Evolutionary conservation across 768 basidiomycete genomes (phyloP), one percentile per base, ranked within the genome.

Genomic region (Rhizopogon salebrosus): DNA sequence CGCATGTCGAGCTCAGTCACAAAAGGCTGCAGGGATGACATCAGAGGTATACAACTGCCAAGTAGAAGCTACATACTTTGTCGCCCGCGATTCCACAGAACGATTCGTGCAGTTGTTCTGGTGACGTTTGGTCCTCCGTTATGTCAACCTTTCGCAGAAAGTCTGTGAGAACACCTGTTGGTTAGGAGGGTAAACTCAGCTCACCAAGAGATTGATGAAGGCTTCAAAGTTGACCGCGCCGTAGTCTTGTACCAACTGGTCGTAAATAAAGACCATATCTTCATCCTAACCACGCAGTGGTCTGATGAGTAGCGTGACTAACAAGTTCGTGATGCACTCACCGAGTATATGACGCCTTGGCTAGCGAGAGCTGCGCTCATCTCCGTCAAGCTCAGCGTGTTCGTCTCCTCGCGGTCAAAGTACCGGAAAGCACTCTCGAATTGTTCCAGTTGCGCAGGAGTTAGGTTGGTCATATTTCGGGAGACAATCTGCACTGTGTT

Each of bases 341-440:
- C 88, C 13, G 90, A 87, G 64, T 95, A 98, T 18, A 93, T 87
- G 51, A 99, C 90, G 1, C 95, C 95, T 36, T 98, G 75, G 70
- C 91, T 94, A 2, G 95, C 94, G 14, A 99, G 76, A 1, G 97
- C 97, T 10, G 92, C 91, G n/a, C 87, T 81, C 80, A 97, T 88
- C 69, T 98, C 93, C 6, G 90, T 78, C 54, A 86, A 64, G 54
- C 79, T 83, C 36, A 98, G 80, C 0, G 92, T 93, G 64, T 98
- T 97, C 36, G 87, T 84, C 61, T 91, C 88, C 59, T 98, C 94
- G 56, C 84, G 84, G 70, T 98, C 95, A 62, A 99, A 99, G 72
- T 98, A 95, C 48, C 95, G 83, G 84, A 99, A 98, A 1, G 94
- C 95, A 65, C 87, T 84, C 69, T 98, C 95, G 59, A 97, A 95